These are phyloP conservation scores for Daldinia caldariorum DNA, from an alignment of 495 filamentous ascomycete genomes.

Conservation along the genomic window DNA sequence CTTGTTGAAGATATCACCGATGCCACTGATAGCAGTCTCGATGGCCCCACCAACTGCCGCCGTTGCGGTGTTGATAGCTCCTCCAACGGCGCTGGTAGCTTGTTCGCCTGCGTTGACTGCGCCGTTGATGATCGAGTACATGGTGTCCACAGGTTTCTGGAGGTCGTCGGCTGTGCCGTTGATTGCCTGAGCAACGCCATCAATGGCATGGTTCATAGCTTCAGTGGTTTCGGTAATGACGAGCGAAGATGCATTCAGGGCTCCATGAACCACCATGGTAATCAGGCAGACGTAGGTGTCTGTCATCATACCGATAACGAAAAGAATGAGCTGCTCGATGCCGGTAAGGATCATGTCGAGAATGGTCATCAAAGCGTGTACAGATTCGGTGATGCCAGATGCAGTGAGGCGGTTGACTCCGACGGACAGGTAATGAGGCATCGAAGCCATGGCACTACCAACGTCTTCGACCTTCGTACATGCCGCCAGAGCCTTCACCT, in stretches of 20 bases:
- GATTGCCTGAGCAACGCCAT: conserved; percentile 70
- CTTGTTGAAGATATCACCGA: conserved; percentile 50
- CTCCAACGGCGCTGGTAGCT: conserved; percentile 63
- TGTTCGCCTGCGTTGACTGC: conserved; percentile 50
- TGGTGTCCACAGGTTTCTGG: conserved; percentile 67
- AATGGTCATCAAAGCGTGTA: conserved; percentile 78
- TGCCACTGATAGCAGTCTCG: conserved; percentile 46
- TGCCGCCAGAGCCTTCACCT: conserved; percentile 81
- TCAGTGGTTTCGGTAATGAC: conserved; percentile 76
- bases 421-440: conserved; percentile 90
- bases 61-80: conserved; percentile 59
- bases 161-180: conserved; percentile 64
- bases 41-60: conserved; percentile 63
- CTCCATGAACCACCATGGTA: conserved; percentile 79
- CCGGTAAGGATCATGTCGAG: conserved; percentile 80
- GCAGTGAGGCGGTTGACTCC: conserved; percentile 90
- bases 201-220: conserved; percentile 77
- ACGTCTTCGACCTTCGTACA: conserved; percentile 93
- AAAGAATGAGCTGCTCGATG: conserved; percentile 87
- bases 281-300: conserved; percentile 89
- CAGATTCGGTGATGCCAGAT: conserved; percentile 76
- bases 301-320: conserved; percentile 88
- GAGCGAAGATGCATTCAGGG: conserved; percentile 72
- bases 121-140: conserved; percentile 68
- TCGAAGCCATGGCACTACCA: conserved; percentile 95